Evolutionary conservation across 495 filamentous ascomycete genomes (phyloP).

Genomic region (Hyaloscypha bicolor): DNA sequence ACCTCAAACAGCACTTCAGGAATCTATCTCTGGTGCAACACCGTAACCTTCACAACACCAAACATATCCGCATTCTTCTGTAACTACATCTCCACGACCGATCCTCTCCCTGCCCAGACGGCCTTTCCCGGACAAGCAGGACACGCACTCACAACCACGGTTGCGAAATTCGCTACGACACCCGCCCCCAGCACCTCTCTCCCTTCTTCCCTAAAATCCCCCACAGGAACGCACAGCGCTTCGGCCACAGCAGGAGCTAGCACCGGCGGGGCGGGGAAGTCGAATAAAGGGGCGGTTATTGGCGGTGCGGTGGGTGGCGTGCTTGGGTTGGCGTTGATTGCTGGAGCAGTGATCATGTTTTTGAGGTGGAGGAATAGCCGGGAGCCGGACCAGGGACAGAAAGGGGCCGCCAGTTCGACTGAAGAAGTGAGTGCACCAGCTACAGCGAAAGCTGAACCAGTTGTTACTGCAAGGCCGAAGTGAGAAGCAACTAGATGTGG

Average conservation of each 20-base stretch:
- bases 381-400: background rate
- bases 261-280: slow-evolving; percentile 29
- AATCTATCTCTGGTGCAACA: slow-evolving; percentile 25
- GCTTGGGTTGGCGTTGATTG: slow-evolving; percentile 40
- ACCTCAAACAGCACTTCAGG: slow-evolving; percentile 22
- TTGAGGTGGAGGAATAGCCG: slow-evolving; percentile 15
- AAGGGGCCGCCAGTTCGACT: background rate
- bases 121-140: slow-evolving; percentile 11
- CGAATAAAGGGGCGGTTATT: slow-evolving; percentile 45
- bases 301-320: slow-evolving; percentile 53
- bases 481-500: no score
- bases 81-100: slow-evolving; percentile 21
- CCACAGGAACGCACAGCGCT: background rate
- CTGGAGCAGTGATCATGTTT: slow-evolving; percentile 36
- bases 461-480: background rate
- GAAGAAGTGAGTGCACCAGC: background rate
- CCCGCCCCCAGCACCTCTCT: slow-evolving; percentile 46
- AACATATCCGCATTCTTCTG: slow-evolving; percentile 21
- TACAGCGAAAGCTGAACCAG: background rate
- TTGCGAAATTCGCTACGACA: slow-evolving; percentile 20
- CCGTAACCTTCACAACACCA: slow-evolving; percentile 18
- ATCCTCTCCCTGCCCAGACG: slow-evolving; percentile 4
- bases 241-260: slow-evolving; percentile 1
- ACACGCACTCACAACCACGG: slow-evolving; percentile 7
- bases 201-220: slow-evolving; percentile 35